Percentiles rank a stretch among this genome's conserved stretches.
phyloP scores from a whole-genome alignment of 2,329 filamentous ascomycete species.

The Stemphylium vesicarium region DNA sequence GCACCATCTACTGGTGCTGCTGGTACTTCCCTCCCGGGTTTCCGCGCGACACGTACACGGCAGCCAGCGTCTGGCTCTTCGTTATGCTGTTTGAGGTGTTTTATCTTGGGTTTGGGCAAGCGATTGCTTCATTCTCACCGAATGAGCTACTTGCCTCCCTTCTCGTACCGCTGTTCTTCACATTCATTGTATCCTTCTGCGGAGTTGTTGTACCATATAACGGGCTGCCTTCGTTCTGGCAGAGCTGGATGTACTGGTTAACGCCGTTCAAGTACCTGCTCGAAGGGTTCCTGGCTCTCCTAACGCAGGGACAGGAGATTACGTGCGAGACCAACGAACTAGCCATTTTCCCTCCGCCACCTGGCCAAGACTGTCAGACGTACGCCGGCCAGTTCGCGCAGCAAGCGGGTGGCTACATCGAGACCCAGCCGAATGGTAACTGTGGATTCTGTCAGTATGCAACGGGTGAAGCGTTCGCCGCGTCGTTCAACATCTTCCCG shows the following conservation, averaged over 20 bases:
- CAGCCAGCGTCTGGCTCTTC: slow-evolving; percentile 68
- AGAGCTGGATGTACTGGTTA: slow-evolving; percentile 56
- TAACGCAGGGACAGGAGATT: slow-evolving; percentile 63
- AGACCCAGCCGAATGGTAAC: slow-evolving; percentile 59
- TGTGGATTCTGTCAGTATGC: slow-evolving; percentile 71
- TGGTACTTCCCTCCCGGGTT: slow-evolving; percentile 63
- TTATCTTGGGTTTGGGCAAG: slow-evolving; percentile 70
- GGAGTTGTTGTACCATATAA: slow-evolving; percentile 74
- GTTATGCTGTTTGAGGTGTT: slow-evolving; percentile 71
- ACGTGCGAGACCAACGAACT: slow-evolving; percentile 63
- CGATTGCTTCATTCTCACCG: slow-evolving; percentile 69
- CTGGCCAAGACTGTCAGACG: slow-evolving; percentile 64
- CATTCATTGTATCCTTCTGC: slow-evolving; percentile 74
- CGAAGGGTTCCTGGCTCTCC: slow-evolving; percentile 65
- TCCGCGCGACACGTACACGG: slow-evolving; percentile 62
- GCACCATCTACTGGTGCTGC: slow-evolving; percentile 65
- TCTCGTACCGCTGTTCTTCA: slow-evolving; percentile 72
- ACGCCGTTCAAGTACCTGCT: slow-evolving; percentile 73
- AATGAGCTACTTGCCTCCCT: slow-evolving; percentile 71
- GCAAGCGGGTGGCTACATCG: slow-evolving; percentile 66
- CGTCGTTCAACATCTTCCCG: slow-evolving; percentile 66
- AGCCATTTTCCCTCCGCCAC: slow-evolving; percentile 65
- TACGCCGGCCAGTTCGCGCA: slow-evolving; percentile 63
- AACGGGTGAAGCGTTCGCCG: slow-evolving; percentile 64
- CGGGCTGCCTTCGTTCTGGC: slow-evolving; percentile 70